phyloP scores from a whole-genome alignment of 495 filamentous ascomycete species.

The Talaromyces liani region DNA sequence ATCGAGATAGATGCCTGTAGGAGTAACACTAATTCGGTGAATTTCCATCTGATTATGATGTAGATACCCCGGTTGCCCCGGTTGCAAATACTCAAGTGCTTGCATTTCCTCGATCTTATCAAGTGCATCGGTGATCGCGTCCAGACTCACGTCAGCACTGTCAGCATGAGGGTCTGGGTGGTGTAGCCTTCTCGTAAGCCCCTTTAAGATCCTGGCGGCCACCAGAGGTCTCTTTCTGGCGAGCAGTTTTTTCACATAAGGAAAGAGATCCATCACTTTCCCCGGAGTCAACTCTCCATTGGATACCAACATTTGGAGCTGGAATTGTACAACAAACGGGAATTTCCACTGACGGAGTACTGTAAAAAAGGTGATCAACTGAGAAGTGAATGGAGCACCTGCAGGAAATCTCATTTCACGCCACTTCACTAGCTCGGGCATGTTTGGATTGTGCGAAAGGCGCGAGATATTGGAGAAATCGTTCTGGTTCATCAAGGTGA shows the following conservation, averaged over 20 bases:
- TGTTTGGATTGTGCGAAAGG: slow-evolving; percentile 1
- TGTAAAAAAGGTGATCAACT: background rate
- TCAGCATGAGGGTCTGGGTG: slow-evolving; percentile 8
- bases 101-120: slow-evolving; percentile 3
- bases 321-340: slow-evolving; percentile 24
- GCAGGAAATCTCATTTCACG: background rate
- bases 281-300: slow-evolving; percentile 44
- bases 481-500: background rate
- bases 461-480: slow-evolving; percentile 2
- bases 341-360: background rate
- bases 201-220: slow-evolving; percentile 3
- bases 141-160: background rate
- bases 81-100: background rate
- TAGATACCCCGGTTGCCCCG: slow-evolving; percentile 5
- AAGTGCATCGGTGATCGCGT: background rate
- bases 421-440: slow-evolving; percentile 5
- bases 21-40: slow-evolving; percentile 58
- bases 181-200: slow-evolving; percentile 4
- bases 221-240: background rate
- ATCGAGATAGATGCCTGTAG: slow-evolving; percentile 56
- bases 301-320: slow-evolving; percentile 44
- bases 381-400: background rate
- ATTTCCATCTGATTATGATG: slow-evolving; percentile 26
- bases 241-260: slow-evolving; percentile 14
- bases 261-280: slow-evolving; percentile 31